phyloP scores from a whole-genome alignment of 2,329 filamentous ascomycete genomes.

The Alternaria hordeiaustralica region DNA sequence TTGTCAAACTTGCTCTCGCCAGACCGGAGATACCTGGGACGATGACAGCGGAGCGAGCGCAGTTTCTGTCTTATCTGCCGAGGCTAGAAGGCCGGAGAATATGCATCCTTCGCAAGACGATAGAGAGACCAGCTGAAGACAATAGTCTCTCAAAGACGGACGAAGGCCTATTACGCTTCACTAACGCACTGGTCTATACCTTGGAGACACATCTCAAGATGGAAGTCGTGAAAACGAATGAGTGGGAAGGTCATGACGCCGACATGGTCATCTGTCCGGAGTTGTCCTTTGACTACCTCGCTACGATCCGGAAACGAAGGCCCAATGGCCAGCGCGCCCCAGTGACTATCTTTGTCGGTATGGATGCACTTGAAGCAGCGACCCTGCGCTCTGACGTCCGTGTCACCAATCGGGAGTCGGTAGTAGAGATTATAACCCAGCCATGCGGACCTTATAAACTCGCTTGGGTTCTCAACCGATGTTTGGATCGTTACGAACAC shows the following conservation, averaged over 20 bases:
- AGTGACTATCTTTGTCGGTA: constrained; percentile 40
- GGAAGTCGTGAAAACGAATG: constrained; percentile 32
- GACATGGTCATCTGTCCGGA: constrained; percentile 45
- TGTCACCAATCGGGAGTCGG: constrained; percentile 33
- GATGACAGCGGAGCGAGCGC: constrained; percentile 4
- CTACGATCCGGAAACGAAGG: constrained; percentile 25
- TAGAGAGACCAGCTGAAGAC: background rate
- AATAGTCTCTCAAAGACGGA: constrained; percentile 6
- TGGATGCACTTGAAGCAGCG: constrained; percentile 43
- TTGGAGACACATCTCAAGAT: constrained; percentile 35
- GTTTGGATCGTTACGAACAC: constrained; percentile 35
- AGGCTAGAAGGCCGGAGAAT: constrained; percentile 30
- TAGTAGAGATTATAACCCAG: constrained; percentile 45
- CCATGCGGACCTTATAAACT: constrained; percentile 46
- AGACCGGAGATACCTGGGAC: constrained; percentile 5
- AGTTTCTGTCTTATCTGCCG: constrained; percentile 24
- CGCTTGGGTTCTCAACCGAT: constrained; percentile 37
- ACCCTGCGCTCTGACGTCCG: constrained; percentile 43
- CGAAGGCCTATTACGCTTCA: constrained; percentile 30
- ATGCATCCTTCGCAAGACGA: constrained; percentile 31
- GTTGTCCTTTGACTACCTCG: constrained; percentile 40
- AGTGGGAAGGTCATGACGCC: constrained; percentile 30
- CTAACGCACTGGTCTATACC: constrained; percentile 25
- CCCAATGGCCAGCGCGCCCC: constrained; percentile 17
- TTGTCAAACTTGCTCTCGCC: constrained; percentile 25